These are phyloP conservation scores for Phoenix roebelenii DNA, from an alignment of 176 grass and related monocot species.

Conservation along the genomic window DNA sequence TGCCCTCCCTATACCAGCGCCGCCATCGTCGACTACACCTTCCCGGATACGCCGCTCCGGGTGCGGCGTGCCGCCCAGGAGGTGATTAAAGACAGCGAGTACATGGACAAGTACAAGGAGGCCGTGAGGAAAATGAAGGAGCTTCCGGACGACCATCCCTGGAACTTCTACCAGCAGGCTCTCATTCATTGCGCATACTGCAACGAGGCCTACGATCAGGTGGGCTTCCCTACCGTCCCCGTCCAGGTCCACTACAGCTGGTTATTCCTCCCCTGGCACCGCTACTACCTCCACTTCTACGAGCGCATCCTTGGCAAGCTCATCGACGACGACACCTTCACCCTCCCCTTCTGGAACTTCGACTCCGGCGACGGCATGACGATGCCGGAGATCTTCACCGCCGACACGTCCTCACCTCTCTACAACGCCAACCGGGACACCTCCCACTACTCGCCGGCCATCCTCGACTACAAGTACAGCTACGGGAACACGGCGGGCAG, in stretches of 20 bases:
- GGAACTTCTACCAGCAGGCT: constrained; percentile 12
- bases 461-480: too few species aligned
- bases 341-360: too few species aligned
- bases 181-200: constrained; percentile 8
- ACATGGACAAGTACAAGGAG: constrained; percentile 6
- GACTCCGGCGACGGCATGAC: too few species aligned
- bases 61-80: constrained; percentile 11
- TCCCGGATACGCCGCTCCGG: constrained; percentile 1
- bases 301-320: constrained; percentile 16
- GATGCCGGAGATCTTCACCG: too few species aligned
- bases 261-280: constrained; percentile 12
- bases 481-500: too few species aligned
- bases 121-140: constrained; percentile 2
- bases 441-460: too few species aligned
- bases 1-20: constrained; percentile 13
- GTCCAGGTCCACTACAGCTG: constrained; percentile 6
- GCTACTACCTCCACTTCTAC: constrained; percentile 18
- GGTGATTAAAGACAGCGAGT: neutral
- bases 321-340: constrained; percentile 4
- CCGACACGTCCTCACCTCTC: too few species aligned
- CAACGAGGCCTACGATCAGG: constrained; percentile 2
- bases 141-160: neutral
- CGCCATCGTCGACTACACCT: constrained; percentile 1
- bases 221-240: neutral
- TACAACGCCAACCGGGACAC: too few species aligned